Evolutionary conservation across 768 basidiomycete species (phyloP).

Genomic region (Leccinum truebloodii): DNA sequence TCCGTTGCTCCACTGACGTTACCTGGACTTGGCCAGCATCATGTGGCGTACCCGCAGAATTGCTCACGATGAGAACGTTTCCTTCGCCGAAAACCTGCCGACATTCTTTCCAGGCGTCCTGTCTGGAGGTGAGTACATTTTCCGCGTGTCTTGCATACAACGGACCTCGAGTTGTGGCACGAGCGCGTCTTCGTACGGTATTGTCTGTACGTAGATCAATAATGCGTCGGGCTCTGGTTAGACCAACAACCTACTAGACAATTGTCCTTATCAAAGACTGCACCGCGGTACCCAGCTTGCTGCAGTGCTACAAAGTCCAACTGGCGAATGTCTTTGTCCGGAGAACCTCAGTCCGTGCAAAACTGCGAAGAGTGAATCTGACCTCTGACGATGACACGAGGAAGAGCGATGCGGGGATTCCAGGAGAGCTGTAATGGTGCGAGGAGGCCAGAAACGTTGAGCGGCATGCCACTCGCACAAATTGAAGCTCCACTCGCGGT

Average conservation of each 20-base stretch:
- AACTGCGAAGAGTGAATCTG: conserved; percentile 13
- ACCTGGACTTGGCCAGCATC: conserved; percentile 84
- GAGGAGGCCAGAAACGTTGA: conserved; percentile 72
- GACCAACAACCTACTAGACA: conserved; percentile 65
- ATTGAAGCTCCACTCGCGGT: no score
- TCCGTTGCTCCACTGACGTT: conserved; percentile 21
- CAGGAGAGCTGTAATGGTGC: conserved; percentile 70
- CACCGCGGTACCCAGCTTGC: conserved; percentile 80
- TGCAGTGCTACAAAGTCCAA: conserved; percentile 75
- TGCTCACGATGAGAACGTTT: conserved; percentile 89
- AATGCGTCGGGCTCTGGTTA: no score
- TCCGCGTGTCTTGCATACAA: background rate
- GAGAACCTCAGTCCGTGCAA: conserved; percentile 13
- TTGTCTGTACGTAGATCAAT: conserved; percentile 53
- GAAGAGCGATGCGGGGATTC: conserved; percentile 66
- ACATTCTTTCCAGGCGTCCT: conserved; percentile 80
- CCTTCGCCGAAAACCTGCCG: conserved; percentile 69
- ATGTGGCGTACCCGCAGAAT: conserved; percentile 84
- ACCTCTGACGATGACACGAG: conserved; percentile 71
- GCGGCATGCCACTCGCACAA: conserved; percentile 45
- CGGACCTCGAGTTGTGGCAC: conserved; percentile 75
- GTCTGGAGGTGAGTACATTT: conserved; percentile 1
- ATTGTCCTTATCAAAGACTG: conserved; percentile 97
- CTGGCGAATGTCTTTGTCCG: conserved; percentile 79
- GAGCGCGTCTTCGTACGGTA: conserved; percentile 73